A percentile compares a stretch with the other conserved stretches of the same genome.
phyloP scores from a whole-genome alignment of 192 early-diverging fungal species.

The Backusella circina region DNA sequence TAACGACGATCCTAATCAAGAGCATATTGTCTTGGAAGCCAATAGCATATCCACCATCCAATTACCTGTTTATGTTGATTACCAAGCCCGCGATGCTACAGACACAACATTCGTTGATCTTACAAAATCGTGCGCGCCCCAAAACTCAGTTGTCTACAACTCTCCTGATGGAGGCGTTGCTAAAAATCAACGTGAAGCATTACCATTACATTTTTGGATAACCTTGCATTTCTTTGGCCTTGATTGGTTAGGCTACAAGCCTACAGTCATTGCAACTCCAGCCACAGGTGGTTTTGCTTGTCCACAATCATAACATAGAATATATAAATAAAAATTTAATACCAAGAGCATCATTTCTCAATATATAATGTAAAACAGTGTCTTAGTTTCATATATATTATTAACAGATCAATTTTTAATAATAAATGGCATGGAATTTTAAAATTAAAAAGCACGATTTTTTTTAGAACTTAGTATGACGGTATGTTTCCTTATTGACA shows the following conservation, averaged over 20 bases:
- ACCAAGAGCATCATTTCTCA: not conserved
- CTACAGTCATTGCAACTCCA: conserved; percentile 30
- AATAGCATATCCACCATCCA: conserved; percentile 21
- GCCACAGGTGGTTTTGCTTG: conserved; percentile 30
- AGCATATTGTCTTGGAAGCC: conserved; percentile 16
- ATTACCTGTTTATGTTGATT: conserved; percentile 20
- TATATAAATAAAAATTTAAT: no score
- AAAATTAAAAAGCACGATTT: not conserved
- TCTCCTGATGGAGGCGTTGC: not conserved
- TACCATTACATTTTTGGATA: conserved; percentile 30
- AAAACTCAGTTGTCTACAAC: not conserved
- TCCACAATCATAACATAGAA: conserved; percentile 16
- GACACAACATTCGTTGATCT: conserved; percentile 32
- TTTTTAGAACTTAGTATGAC: no score
- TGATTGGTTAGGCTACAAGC: conserved; percentile 29
- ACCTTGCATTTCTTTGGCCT: conserved; percentile 28
- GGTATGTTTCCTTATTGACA: no score
- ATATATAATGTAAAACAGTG: not conserved
- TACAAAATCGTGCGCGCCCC: conserved; percentile 15
- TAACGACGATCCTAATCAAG: conserved; percentile 13
- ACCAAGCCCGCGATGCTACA: conserved; percentile 19
- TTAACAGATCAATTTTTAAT: not conserved
- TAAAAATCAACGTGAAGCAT: conserved; percentile 13
- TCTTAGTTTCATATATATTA: not conserved
- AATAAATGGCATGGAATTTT: not conserved